Base-by-base conservation (phyloP, 192 early-diverging fungal genomes). In the Coemansia sp. region DNA sequence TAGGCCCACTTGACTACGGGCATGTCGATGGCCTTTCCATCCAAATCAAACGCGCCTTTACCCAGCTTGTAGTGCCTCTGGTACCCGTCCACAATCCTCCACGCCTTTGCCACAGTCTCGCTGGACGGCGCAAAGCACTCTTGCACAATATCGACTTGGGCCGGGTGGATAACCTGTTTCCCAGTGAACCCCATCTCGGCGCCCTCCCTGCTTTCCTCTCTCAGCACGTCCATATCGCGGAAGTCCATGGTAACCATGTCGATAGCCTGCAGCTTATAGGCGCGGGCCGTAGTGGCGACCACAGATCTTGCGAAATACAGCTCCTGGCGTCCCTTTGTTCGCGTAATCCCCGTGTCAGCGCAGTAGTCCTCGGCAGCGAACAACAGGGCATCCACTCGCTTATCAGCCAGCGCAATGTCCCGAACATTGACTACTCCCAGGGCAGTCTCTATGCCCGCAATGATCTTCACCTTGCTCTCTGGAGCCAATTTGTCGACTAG, bases 301-400 rank as follows among this genome's bases (percentile, higher is more conserved):
- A 84, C 79, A 26, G 94, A 89, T 10, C 96, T 82, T 53, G 92
- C 92, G 42, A 87, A 91, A 43, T 91, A 64, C 76, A 98, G 86
- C 67, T 98, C 96, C 20, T 57, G 53, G 20, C 93, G 85, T 16
- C 71, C 73, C 7, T 77, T 72, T 6, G 94, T 95, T 62, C 95
- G 88, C 5, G 88, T 81, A 23, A 96, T 76, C 6, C 91, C 92
- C 16, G 92, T 79, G 69, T 96, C 95, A 2, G 96, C 93, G 68
- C 93, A 94, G 62, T 92, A 96, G 77, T 98, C 96, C 82, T 98
- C 96, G n/a, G 94, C 90, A 11, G 95, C 96, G 83, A 94, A 87
- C 76, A 93, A 73, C 57, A 98, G 79, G 3, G 90, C 92, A 68
- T 95, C 94, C 21, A 96, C 80, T 8, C 92, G 85, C 8, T 83